These are phyloP conservation scores for Pisolithus microcarpus DNA, from an alignment of 768 basidiomycete genomes.

Conservation along the genomic window DNA sequence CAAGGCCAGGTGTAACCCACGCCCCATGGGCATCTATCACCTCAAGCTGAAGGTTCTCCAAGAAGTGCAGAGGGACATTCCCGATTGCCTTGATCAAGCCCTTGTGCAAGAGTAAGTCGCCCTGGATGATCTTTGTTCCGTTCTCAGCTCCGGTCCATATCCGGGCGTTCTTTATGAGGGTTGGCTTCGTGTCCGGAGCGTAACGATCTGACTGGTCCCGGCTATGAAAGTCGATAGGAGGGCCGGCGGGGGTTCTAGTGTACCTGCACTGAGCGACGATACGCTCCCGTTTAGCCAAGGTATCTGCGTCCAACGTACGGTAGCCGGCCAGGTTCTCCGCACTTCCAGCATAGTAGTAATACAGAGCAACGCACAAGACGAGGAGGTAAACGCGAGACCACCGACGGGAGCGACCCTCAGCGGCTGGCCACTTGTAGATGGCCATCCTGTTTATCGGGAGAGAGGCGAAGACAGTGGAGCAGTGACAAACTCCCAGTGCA, in stretches of 20 bases:
- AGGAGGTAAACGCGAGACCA: slow-evolving; percentile 7
- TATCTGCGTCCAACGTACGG: slow-evolving; percentile 5
- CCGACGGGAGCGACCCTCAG: background rate
- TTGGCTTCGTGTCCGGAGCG: slow-evolving; percentile 52
- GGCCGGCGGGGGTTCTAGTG: slow-evolving; percentile 35
- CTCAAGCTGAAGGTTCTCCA: slow-evolving; percentile 22
- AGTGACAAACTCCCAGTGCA: background rate
- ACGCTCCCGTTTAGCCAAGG: slow-evolving; percentile 9
- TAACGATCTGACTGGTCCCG: slow-evolving; percentile 61
- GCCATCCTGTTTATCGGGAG: background rate
- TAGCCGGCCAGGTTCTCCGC: background rate
- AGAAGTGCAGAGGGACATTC: slow-evolving; percentile 23
- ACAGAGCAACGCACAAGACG: slow-evolving; percentile 2
- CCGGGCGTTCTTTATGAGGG: slow-evolving; percentile 65
- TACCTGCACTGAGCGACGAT: slow-evolving; percentile 39
- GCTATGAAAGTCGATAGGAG: slow-evolving; percentile 38
- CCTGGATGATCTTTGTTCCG: slow-evolving; percentile 57
- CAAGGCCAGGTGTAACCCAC: slow-evolving; percentile 75
- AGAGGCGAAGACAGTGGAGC: background rate
- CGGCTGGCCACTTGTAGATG: slow-evolving; percentile 1
- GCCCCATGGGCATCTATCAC: slow-evolving; percentile 58
- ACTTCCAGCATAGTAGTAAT: background rate
- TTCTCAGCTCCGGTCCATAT: slow-evolving; percentile 77
- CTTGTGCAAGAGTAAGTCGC: slow-evolving; percentile 63
- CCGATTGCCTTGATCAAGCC: slow-evolving; percentile 62